Evolutionary conservation across 805 yeast genomes (phyloP).

Genomic region (Pichia insulana): DNA sequence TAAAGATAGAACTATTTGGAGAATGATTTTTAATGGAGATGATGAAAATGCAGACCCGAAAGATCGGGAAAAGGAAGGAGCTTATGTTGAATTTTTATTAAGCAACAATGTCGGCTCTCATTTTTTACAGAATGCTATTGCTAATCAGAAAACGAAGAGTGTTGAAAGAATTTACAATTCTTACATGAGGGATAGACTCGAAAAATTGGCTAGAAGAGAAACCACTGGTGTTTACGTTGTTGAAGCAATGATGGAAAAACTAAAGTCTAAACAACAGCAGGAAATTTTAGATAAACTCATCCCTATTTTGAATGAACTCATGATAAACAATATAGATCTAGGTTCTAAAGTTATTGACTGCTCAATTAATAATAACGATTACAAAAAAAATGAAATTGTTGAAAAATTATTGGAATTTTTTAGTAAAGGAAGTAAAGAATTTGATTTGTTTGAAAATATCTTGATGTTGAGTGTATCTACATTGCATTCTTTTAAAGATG

Average conservation of each 20-base stretch:
- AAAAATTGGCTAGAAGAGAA: slow-evolving; percentile 68
- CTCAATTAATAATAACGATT: slow-evolving; percentile 48
- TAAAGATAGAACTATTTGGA: slow-evolving; percentile 65
- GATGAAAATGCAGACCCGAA: slow-evolving; percentile 43
- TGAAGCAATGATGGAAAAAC: slow-evolving; percentile 56
- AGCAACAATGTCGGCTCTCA: slow-evolving; percentile 92
- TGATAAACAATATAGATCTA: slow-evolving; percentile 62
- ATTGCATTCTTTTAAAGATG: slow-evolving; percentile 71
- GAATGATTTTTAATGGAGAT: slow-evolving; percentile 45
- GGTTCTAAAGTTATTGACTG: slow-evolving; percentile 61
- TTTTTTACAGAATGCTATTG: slow-evolving; percentile 68
- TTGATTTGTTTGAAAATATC: slow-evolving; percentile 58
- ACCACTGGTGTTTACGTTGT: slow-evolving; percentile 80
- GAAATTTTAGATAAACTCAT: slow-evolving; percentile 54
- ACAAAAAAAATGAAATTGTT: slow-evolving; percentile 52
- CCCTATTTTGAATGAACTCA: slow-evolving; percentile 54
- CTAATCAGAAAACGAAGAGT: slow-evolving; percentile 55
- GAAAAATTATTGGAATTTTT: slow-evolving; percentile 38
- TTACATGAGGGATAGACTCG: slow-evolving; percentile 68
- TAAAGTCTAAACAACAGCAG: slow-evolving; percentile 56
- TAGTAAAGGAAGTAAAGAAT: slow-evolving; percentile 26
- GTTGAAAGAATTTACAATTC: slow-evolving; percentile 59
- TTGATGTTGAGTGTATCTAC: slow-evolving; percentile 61
- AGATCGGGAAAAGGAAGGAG: slow-evolving; percentile 54
- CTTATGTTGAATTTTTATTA: slow-evolving; percentile 74